Evolutionary conservation across 2,329 filamentous ascomycete genomes (phyloP).

Genomic region (Ceratocystis destructans): DNA sequence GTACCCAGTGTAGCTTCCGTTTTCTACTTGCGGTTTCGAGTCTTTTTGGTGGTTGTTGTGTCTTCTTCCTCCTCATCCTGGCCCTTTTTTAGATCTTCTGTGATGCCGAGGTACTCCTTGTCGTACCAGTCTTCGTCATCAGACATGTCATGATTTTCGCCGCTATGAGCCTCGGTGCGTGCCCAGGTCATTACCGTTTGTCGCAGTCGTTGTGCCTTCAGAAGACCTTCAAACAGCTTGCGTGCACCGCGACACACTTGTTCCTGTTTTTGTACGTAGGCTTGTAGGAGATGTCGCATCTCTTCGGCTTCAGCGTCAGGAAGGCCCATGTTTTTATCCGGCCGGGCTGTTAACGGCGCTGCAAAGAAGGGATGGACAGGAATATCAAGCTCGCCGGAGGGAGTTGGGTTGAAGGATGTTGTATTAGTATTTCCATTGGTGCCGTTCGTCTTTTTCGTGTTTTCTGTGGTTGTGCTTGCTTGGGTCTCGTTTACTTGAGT

Average conservation of each 20-base stretch:
- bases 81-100: slow-evolving; percentile 65
- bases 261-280: slow-evolving; percentile 77
- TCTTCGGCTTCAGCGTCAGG: slow-evolving; percentile 65
- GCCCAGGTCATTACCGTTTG: slow-evolving; percentile 60
- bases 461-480: background rate
- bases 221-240: slow-evolving; percentile 54
- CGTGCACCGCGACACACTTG: slow-evolving; percentile 61
- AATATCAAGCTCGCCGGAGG: slow-evolving; percentile 23
- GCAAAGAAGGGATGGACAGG: slow-evolving; percentile 63
- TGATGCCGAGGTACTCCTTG: slow-evolving; percentile 61
- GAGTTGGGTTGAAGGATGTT: background rate
- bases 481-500: background rate
- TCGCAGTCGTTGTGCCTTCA: slow-evolving; percentile 58
- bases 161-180: slow-evolving; percentile 62
- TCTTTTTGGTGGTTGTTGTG: slow-evolving; percentile 46
- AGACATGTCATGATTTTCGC: slow-evolving; percentile 57
- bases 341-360: slow-evolving; percentile 45
- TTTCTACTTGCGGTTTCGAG: slow-evolving; percentile 38
- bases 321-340: slow-evolving; percentile 58
- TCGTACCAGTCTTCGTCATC: slow-evolving; percentile 88
- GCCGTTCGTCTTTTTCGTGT: background rate
- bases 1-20: no score
- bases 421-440: background rate
- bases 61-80: slow-evolving; percentile 75
- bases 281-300: slow-evolving; percentile 55